These are phyloP conservation scores for Phytophthora uliginosa DNA, from an alignment of 352 stramenopile genomes.

Conservation along the genomic window DNA sequence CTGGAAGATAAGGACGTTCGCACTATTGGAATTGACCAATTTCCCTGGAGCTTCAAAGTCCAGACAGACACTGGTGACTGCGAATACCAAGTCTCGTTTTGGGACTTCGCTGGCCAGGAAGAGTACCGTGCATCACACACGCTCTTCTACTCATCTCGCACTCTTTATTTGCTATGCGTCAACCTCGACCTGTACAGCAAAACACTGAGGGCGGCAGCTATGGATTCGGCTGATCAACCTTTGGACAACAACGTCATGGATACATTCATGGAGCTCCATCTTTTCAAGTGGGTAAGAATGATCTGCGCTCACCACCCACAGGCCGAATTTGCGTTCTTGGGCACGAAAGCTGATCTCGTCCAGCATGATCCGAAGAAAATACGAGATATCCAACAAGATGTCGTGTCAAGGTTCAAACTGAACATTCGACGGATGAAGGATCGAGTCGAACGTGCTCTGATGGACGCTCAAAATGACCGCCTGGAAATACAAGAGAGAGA, in stretches of 20 bases:
- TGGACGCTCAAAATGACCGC: not conserved
- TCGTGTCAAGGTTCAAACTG: not conserved
- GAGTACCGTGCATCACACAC: not conserved
- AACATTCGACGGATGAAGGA: not conserved
- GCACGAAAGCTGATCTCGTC: constrained; percentile 7
- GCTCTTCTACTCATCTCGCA: not conserved
- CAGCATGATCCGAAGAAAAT: not conserved
- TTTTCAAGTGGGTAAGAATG: constrained; percentile 13
- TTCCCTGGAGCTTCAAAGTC: constrained; percentile 19
- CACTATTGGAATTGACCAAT: constrained; percentile 45
- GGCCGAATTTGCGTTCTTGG: constrained; percentile 14
- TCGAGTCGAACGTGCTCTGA: not conserved
- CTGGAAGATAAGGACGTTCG: constrained; percentile 21
- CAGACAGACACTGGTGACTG: not conserved
- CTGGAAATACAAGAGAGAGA: not conserved
- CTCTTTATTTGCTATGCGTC: not conserved
- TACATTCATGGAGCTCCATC: constrained; percentile 15
- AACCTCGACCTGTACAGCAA: not conserved
- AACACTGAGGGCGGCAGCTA: not conserved
- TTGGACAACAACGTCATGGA: constrained; percentile 8
- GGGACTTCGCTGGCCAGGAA: not conserved
- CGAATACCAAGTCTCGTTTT: constrained; percentile 1
- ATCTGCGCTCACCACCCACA: constrained; percentile 13
- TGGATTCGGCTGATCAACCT: not conserved
- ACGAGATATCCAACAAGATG: not conserved